Conservation (phyloP, 2,329 filamentous ascomycete species). For the Fusarium pininemorale region DNA sequence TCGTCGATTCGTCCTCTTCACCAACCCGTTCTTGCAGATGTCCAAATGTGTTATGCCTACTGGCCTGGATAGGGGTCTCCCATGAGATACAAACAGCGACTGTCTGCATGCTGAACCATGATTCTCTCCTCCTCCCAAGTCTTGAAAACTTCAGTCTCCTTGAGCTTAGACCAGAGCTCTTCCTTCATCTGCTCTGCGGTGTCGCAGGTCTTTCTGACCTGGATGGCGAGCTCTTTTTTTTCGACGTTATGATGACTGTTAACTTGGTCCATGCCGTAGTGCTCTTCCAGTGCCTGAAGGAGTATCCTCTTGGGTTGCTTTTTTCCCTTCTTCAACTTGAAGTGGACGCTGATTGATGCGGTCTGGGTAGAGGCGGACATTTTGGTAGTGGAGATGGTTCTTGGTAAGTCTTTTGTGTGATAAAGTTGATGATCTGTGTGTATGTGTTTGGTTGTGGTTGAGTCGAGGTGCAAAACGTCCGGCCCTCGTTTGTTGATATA, state of each 20-base stretch:
- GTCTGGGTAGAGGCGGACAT: not conserved
- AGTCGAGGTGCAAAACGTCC: not conserved
- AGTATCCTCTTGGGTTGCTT: not conserved
- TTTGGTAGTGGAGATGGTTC: not conserved
- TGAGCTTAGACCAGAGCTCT: not conserved
- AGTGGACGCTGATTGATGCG: not conserved
- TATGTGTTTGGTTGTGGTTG: not conserved
- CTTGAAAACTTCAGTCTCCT: not conserved
- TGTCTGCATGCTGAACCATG: not conserved
- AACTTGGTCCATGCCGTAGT: not conserved
- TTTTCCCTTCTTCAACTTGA: not conserved
- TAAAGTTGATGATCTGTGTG: not conserved
- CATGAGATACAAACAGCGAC: not conserved
- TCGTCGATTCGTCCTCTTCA: fast-evolving
- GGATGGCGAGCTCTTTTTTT: not conserved
- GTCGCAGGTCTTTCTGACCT: not conserved
- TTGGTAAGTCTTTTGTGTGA: not conserved
- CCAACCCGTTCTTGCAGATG: fast-evolving
- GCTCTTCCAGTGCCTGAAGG: not conserved
- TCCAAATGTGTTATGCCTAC: not conserved
- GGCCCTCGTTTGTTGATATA: not conserved
- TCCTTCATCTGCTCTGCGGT: not conserved
- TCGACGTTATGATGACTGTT: not conserved
- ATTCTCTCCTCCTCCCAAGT: not conserved
- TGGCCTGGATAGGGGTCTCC: not conserved